These are phyloP conservation scores for Arachnomyces sp. DNA, from an alignment of 2,329 filamentous ascomycete species.

Conservation along the genomic window DNA sequence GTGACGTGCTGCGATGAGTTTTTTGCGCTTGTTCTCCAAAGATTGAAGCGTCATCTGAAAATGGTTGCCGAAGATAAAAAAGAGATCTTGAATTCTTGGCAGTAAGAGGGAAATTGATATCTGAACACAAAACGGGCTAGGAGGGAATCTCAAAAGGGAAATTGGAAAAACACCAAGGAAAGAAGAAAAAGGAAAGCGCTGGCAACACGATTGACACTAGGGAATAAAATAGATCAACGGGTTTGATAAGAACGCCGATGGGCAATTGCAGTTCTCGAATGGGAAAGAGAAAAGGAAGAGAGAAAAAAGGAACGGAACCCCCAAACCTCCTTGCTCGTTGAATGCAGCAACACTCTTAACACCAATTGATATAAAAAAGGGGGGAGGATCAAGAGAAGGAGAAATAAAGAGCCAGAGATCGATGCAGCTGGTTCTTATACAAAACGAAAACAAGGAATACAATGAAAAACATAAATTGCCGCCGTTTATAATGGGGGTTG, in stretches of 20 bases:
- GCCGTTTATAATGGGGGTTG: too few species aligned
- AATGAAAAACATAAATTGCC: too few species aligned
- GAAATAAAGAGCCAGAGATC: slow-evolving; percentile 5
- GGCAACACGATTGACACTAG: too few species aligned
- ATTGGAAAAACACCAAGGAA: slow-evolving; percentile 11
- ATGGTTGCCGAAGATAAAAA: background rate
- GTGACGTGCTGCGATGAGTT: too few species aligned
- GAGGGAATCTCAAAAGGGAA: slow-evolving; percentile 1
- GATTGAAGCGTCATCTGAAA: background rate
- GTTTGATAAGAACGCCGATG: slow-evolving; percentile 4
- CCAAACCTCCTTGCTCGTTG: slow-evolving; percentile 1
- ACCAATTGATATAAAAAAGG: slow-evolving; percentile 5
- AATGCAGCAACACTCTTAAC: background rate
- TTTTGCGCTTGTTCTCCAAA: too few species aligned
- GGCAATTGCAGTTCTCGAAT: background rate
- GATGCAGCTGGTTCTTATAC: too few species aligned
- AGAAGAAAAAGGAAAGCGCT: slow-evolving; percentile 2
- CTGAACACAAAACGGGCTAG: background rate
- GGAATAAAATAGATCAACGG: too few species aligned
- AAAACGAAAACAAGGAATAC: too few species aligned
- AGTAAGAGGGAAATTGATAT: background rate
- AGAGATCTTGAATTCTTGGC: background rate
- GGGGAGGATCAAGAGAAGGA: slow-evolving; percentile 7
- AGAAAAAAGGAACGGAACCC: slow-evolving; percentile 1
- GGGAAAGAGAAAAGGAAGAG: slow-evolving; percentile 1